These are phyloP conservation scores for Psilocybe tampanensis DNA, from an alignment of 768 basidiomycete species.

Conservation along the genomic window DNA sequence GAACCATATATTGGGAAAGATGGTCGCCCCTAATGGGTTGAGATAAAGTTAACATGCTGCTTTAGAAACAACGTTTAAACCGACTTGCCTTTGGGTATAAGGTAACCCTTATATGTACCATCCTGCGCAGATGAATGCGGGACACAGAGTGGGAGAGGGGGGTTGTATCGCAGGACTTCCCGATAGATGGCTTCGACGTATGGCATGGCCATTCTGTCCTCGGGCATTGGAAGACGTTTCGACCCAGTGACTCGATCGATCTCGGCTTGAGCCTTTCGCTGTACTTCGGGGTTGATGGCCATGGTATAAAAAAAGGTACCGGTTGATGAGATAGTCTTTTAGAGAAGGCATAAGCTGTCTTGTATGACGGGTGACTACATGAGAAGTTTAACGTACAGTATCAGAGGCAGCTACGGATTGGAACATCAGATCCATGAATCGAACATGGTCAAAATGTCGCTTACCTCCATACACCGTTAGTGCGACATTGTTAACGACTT, in stretches of 20 bases:
- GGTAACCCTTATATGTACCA: constrained; percentile 22
- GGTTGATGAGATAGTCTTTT: background rate
- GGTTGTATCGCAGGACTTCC: constrained; percentile 12
- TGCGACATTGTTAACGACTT: background rate
- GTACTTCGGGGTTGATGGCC: constrained; percentile 29
- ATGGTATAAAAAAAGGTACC: constrained; percentile 8
- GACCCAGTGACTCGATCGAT: constrained; percentile 33
- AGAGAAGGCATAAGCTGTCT: too few species aligned
- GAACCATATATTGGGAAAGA: background rate
- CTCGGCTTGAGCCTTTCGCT: constrained; percentile 33
- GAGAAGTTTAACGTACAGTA: background rate
- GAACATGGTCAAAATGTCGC: background rate
- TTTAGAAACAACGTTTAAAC: background rate
- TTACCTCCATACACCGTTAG: background rate
- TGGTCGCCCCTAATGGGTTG: background rate
- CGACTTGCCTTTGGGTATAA: constrained; percentile 21
- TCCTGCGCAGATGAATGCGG: constrained; percentile 25
- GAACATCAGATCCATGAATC: background rate
- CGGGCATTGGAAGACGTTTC: constrained; percentile 26
- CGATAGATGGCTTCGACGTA: constrained; percentile 20
- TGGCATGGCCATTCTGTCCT: constrained; percentile 26
- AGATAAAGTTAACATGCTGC: background rate
- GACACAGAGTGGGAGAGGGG: constrained; percentile 14
- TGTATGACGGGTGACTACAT: too few species aligned
- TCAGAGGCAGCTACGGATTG: background rate